Conservation (phyloP, 768 basidiomycete genomes). For the Pleurotus sapidus region DNA sequence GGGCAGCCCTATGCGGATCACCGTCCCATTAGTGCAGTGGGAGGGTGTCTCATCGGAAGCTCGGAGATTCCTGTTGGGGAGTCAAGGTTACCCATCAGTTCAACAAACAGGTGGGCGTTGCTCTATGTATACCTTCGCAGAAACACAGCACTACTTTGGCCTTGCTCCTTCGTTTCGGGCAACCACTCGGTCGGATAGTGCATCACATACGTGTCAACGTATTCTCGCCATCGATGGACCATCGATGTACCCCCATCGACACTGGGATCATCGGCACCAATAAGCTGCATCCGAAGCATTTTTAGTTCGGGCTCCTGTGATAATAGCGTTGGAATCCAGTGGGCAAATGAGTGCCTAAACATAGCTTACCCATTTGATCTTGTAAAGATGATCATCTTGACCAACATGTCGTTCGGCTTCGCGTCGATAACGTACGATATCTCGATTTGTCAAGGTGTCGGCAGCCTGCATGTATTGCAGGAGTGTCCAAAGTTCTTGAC, state of each 20-base stretch:
- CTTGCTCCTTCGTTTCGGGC: conserved; percentile 34
- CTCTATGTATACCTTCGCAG: conserved; percentile 47
- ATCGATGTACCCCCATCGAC: conserved; percentile 49
- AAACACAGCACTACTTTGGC: conserved; percentile 39
- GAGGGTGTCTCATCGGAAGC: conserved; percentile 39
- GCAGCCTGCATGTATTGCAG: conserved; percentile 61
- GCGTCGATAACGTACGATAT: conserved; percentile 74
- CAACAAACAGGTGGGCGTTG: conserved; percentile 3
- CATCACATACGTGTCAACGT: conserved; percentile 72
- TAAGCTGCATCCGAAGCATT: conserved; percentile 58
- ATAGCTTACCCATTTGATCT: conserved; percentile 73
- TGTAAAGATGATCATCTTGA: conserved; percentile 74
- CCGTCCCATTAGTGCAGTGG: conserved; percentile 33
- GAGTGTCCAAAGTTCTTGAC: conserved; percentile 80
- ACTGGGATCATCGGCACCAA: conserved; percentile 64
- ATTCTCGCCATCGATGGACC: conserved; percentile 66
- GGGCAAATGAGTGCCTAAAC: conserved; percentile 12
- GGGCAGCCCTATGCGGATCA: conserved; percentile 54
- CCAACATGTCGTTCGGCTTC: conserved; percentile 77
- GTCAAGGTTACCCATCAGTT: background rate
- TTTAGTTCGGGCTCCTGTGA: conserved; percentile 53
- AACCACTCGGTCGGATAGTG: conserved; percentile 72
- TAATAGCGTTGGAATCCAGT: conserved; percentile 9
- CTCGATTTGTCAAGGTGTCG: conserved; percentile 54
- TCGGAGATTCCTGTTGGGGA: conserved; percentile 43